Percentiles rank a stretch among this genome's conserved stretches.
phyloP scores from a whole-genome alignment of 352 stramenopile genomes.

The Globisporangium carolinianum region DNA sequence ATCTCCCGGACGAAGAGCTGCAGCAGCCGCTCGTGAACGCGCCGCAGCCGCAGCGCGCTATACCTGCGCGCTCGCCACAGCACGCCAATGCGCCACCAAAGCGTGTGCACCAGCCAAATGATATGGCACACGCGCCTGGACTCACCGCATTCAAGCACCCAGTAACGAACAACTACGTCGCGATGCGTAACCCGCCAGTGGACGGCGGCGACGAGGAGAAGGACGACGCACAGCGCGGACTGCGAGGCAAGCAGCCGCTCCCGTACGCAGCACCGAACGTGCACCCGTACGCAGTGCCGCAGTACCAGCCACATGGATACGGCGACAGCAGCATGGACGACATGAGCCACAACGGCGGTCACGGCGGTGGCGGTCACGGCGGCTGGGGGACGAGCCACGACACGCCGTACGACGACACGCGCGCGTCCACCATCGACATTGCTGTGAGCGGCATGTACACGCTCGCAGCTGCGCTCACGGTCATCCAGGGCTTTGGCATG shows the following conservation, averaged over 20 bases:
- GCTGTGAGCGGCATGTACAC: constrained; percentile 86
- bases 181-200: constrained; percentile 15
- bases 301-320: constrained; percentile 46
- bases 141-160: constrained; percentile 5
- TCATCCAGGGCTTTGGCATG: constrained; percentile 84
- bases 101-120: constrained; percentile 13
- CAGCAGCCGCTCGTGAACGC: constrained; percentile 58
- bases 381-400: constrained; percentile 38
- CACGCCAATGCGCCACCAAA: constrained; percentile 15
- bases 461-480: constrained; percentile 65
- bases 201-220: constrained; percentile 39
- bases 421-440: constrained; percentile 63
- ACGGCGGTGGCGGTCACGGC: constrained; percentile 25
- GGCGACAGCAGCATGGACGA: not conserved
- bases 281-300: constrained; percentile 72
- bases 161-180: constrained; percentile 26
- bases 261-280: constrained; percentile 69
- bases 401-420: constrained; percentile 30
- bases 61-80: constrained; percentile 10
- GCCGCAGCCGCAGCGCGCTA: constrained; percentile 6
- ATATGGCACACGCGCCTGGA: constrained; percentile 1
- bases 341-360: constrained; percentile 32
- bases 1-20: constrained; percentile 69
- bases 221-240: constrained; percentile 17
- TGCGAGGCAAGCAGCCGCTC: constrained; percentile 21